Evolutionary conservation across 768 basidiomycete genomes (phyloP).

Genomic region (Xanthoconium stramineum): DNA sequence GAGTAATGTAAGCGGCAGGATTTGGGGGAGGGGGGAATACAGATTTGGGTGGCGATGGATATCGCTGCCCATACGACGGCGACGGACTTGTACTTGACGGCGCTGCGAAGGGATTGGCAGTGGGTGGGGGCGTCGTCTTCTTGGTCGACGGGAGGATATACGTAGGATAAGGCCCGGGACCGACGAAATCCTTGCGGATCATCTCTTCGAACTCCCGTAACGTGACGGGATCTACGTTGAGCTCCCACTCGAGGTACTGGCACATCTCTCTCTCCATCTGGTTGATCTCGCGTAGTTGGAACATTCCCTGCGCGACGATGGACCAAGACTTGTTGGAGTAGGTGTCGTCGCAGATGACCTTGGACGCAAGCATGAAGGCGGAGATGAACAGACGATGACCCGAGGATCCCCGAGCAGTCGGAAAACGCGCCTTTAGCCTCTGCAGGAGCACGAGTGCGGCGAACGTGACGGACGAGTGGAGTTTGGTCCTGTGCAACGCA

Average conservation of each 20-base stretch:
- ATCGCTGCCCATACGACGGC: constrained; percentile 28
- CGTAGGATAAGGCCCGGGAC: constrained; percentile 55
- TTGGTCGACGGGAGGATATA: constrained; percentile 62
- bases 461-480: constrained; percentile 50
- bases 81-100: constrained; percentile 28
- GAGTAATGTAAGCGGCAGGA: constrained; percentile 23
- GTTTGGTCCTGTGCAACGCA: constrained; percentile 62
- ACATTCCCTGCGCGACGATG: constrained; percentile 87
- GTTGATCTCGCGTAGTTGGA: constrained; percentile 71
- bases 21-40: constrained; percentile 14
- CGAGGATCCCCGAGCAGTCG: constrained; percentile 71
- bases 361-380: constrained; percentile 70
- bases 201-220: constrained; percentile 59
- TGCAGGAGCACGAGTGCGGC: constrained; percentile 48
- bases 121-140: constrained; percentile 46
- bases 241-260: constrained; percentile 89
- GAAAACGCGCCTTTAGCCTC: constrained; percentile 68
- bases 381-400: constrained; percentile 72
- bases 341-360: constrained; percentile 91
- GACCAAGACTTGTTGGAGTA: constrained; percentile 94
- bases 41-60: constrained; percentile 33
- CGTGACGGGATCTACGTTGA: constrained; percentile 66
- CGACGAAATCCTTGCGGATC: constrained; percentile 59
- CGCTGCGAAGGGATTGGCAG: constrained; percentile 33
- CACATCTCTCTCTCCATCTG: constrained; percentile 83